phyloP scores from a whole-genome alignment of 768 basidiomycete genomes.

The Clitopilus passeckerianus region DNA sequence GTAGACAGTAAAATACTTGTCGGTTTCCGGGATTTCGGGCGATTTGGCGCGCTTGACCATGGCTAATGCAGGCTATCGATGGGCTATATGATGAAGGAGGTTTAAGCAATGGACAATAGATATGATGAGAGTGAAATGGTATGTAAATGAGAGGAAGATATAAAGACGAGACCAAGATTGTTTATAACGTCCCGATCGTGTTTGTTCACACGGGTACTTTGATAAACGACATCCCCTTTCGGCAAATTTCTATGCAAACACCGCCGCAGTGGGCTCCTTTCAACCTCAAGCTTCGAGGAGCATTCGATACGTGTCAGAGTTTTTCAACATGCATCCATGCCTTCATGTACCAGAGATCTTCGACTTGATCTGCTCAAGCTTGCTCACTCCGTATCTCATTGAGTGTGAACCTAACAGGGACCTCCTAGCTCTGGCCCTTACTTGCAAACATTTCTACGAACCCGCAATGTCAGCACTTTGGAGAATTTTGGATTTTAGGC shows the following conservation, averaged over 20 bases:
- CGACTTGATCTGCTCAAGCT: background rate
- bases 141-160: background rate
- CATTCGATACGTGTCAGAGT: background rate
- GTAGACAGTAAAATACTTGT: conserved; percentile 40
- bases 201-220: background rate
- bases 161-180: background rate
- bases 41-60: conserved; percentile 39
- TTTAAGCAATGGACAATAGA: background rate
- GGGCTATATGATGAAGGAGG: background rate
- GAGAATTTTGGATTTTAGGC: background rate
- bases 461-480: background rate
- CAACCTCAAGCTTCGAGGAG: background rate
- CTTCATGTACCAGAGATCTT: background rate
- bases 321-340: background rate
- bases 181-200: background rate
- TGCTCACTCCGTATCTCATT: background rate
- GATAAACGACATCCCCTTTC: background rate
- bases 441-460: background rate
- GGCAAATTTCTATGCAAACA: background rate
- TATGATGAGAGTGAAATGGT: background rate
- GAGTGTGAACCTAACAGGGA: background rate
- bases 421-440: background rate
- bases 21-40: conserved; percentile 36
- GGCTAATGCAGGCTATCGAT: too few relatives aligned
- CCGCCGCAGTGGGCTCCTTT: background rate